Evolutionary conservation across 2,329 filamentous ascomycete genomes (phyloP).

Genomic region (Neofusicoccum parvum): DNA sequence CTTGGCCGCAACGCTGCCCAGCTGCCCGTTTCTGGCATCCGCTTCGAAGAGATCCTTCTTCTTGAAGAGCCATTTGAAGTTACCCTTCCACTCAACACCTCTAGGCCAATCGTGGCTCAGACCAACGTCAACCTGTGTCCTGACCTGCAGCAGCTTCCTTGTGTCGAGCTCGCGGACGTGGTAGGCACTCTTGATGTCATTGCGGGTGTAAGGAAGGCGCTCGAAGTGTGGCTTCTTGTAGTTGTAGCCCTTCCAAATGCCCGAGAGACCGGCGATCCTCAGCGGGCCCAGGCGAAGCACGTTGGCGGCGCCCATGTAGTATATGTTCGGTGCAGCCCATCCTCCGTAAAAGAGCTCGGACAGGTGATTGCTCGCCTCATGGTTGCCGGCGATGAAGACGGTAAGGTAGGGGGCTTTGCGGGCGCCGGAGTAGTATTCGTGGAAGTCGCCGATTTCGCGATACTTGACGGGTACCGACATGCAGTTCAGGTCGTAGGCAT

Average conservation of each 20-base stretch:
- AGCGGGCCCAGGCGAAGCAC: constrained; percentile 81
- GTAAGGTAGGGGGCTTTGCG: constrained; percentile 83
- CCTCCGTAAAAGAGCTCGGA: constrained; percentile 95
- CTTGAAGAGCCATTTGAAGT: constrained; percentile 67
- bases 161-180: constrained; percentile 88
- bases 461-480: constrained; percentile 92
- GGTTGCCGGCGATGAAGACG: constrained; percentile 90
- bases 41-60: constrained; percentile 73
- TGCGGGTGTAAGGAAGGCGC: constrained; percentile 76
- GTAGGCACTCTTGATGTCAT: constrained; percentile 81
- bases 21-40: constrained; percentile 72
- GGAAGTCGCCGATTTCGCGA: constrained; percentile 86
- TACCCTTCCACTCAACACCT: constrained; percentile 76
- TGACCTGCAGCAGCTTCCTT: constrained; percentile 82
- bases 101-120: constrained; percentile 96
- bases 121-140: constrained; percentile 87
- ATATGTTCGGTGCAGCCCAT: constrained; percentile 96
- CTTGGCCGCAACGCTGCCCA: constrained; percentile 80
- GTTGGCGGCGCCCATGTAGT: constrained; percentile 93
- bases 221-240: constrained; percentile 84
- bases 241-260: constrained; percentile 92
- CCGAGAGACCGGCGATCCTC: constrained; percentile 85
- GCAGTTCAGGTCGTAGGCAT: constrained; percentile 81
- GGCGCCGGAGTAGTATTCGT: constrained; percentile 84
- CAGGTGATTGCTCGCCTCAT: constrained; percentile 87